Percentiles rank a stretch among this genome's conserved stretches.
These are phyloP conservation scores for Epichloe baconii DNA, from an alignment of 2,329 filamentous ascomycete species.

Conservation along the genomic window DNA sequence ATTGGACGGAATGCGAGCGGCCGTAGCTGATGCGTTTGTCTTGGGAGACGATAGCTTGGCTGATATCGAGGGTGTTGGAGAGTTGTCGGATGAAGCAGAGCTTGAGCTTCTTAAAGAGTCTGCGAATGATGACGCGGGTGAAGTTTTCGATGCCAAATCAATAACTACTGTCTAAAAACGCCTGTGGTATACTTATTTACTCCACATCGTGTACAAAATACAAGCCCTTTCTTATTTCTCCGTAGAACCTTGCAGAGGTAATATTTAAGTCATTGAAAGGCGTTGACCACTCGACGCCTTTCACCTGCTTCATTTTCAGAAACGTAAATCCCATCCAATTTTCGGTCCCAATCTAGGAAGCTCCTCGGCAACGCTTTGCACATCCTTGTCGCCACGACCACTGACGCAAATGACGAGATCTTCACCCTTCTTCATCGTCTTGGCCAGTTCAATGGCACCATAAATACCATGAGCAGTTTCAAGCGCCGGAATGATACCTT, in stretches of 20 bases:
- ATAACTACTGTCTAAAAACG: not conserved
- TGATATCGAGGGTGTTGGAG: constrained; percentile 25
- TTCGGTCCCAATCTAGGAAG: constrained; percentile 75
- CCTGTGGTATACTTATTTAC: not conserved
- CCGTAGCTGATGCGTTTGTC: constrained; percentile 33
- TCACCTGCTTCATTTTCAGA: constrained; percentile 24
- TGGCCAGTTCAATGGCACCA: constrained; percentile 79
- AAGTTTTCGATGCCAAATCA: not conserved
- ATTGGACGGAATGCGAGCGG: constrained; percentile 24
- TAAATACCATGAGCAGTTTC: constrained; percentile 90
- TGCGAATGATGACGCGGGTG: constrained; percentile 16
- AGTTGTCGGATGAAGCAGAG: constrained; percentile 27
- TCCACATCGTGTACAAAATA: not conserved
- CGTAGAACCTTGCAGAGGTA: constrained; percentile 2
- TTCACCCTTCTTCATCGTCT: constrained; percentile 78
- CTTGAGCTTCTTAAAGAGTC: constrained; percentile 18
- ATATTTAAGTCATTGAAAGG: too few species aligned
- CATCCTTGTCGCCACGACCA: constrained; percentile 93
- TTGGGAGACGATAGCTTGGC: constrained; percentile 28
- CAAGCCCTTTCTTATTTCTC: not conserved
- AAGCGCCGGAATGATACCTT: constrained; percentile 93
- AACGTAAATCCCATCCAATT: constrained; percentile 64
- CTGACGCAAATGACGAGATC: constrained; percentile 90
- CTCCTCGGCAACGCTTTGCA: constrained; percentile 94
- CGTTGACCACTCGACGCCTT: not conserved